Conservation (phyloP, 805 yeast genomes). For the Kluyveromyces wickerhamii region DNA sequence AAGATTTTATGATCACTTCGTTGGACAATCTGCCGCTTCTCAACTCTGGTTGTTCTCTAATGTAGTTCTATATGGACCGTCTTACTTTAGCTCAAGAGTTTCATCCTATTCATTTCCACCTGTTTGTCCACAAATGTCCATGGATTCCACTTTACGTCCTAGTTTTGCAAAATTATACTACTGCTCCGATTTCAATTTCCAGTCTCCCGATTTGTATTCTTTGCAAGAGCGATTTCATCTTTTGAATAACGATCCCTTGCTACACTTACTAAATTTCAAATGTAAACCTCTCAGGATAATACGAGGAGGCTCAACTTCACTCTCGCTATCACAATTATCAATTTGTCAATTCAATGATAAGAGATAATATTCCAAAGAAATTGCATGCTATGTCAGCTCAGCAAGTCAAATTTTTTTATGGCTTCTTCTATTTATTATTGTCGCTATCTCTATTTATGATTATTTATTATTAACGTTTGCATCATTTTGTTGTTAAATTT, state of each 20-base stretch:
- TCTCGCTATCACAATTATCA: neutral
- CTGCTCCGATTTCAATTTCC: conserved; percentile 1
- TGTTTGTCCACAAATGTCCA: neutral
- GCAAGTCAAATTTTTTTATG: too few species aligned
- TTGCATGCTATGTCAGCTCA: too few species aligned
- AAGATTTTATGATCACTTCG: conserved; percentile 12
- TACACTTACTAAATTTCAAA: neutral
- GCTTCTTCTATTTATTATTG: too few species aligned
- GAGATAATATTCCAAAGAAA: too few species aligned
- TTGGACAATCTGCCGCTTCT: conserved; percentile 9
- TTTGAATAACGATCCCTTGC: conserved; percentile 1
- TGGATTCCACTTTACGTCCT: neutral
- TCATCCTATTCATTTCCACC: neutral
- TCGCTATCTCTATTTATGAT: too few species aligned
- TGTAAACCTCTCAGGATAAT: neutral
- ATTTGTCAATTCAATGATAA: conserved; percentile 1
- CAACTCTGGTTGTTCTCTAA: conserved; percentile 12
- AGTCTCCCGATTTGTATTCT: neutral
- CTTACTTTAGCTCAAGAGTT: conserved; percentile 3
- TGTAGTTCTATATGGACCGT: conserved; percentile 9
- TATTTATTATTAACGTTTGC: too few species aligned
- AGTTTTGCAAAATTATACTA: neutral
- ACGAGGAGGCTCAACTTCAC: neutral
- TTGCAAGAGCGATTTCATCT: neutral
- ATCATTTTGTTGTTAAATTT: too few species aligned